These are phyloP conservation scores for Mycena capillaripes DNA, from an alignment of 768 basidiomycete species.

Conservation along the genomic window DNA sequence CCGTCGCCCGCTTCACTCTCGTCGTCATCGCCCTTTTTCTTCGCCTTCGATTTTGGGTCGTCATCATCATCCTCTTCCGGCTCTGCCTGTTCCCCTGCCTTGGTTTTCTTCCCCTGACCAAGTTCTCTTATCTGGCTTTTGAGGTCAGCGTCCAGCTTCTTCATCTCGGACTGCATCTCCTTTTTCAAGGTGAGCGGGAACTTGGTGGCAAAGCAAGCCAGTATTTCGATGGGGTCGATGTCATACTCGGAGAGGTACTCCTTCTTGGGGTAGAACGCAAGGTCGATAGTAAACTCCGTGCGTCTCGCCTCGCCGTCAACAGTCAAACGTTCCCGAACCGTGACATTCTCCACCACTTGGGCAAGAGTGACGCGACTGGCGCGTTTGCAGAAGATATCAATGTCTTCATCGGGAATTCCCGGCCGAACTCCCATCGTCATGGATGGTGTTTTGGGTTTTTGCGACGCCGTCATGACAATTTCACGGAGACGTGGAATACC, in stretches of 20 bases:
- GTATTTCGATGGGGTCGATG: constrained; percentile 78
- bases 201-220: constrained; percentile 75
- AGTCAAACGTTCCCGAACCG: constrained; percentile 83
- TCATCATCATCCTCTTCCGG: constrained; percentile 65
- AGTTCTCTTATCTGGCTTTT: constrained; percentile 85
- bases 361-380: constrained; percentile 89
- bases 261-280: constrained; percentile 87
- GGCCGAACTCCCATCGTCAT: constrained; percentile 87
- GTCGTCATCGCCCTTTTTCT: constrained; percentile 68
- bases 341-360: constrained; percentile 87
- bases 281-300: constrained; percentile 84
- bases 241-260: constrained; percentile 91
- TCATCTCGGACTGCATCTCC: constrained; percentile 90
- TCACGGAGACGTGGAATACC: constrained; percentile 99
- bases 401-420: constrained; percentile 64
- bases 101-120: constrained; percentile 80
- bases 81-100: constrained; percentile 63
- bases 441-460: constrained; percentile 96
- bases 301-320: constrained; percentile 77
- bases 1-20: constrained; percentile 86
- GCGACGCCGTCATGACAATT: constrained; percentile 99
- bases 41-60: constrained; percentile 45
- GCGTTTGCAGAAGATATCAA: constrained; percentile 88
- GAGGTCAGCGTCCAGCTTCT: constrained; percentile 83
- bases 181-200: constrained; percentile 88